Conservation (phyloP, 2,329 filamentous ascomycete species). For the Bipolaris cookei region DNA sequence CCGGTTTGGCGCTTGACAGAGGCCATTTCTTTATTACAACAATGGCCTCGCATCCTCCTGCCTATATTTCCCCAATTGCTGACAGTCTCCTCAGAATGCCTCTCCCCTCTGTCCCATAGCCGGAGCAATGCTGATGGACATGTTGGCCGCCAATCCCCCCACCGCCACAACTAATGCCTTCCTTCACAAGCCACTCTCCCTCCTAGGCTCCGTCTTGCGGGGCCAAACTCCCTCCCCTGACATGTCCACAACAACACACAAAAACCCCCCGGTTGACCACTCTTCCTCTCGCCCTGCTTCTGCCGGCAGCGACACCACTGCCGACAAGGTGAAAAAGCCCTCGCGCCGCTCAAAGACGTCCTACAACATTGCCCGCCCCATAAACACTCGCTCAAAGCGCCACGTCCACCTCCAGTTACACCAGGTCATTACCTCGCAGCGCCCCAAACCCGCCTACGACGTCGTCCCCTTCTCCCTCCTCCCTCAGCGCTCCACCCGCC, state of each 20-base stretch:
- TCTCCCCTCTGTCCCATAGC: conserved; percentile 10
- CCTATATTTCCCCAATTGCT: conserved; percentile 9
- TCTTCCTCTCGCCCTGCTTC: conserved; percentile 47
- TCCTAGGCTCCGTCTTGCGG: conserved; percentile 42
- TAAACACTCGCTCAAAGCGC: conserved; percentile 64
- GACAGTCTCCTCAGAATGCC: conserved; percentile 29
- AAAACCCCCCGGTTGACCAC: conserved; percentile 1
- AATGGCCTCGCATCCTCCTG: conserved; percentile 23
- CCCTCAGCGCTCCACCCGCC: conserved; percentile 52
- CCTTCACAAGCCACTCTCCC: conserved; percentile 43
- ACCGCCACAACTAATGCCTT: conserved; percentile 34
- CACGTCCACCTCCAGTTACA: conserved; percentile 76
- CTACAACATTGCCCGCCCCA: conserved; percentile 73
- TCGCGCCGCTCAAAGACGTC: conserved; percentile 63
- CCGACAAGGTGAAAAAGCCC: conserved; percentile 53
- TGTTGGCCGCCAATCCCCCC: conserved; percentile 46
- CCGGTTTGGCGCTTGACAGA: conserved; percentile 16
- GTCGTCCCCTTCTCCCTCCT: conserved; percentile 73
- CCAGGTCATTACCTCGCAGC: conserved; percentile 63
- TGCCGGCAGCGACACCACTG: conserved; percentile 45
- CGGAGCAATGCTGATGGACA: conserved; percentile 47
- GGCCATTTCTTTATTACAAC: conserved; percentile 17
- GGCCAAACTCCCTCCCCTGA: conserved; percentile 29
- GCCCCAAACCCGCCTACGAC: conserved; percentile 73
- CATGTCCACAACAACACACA: background rate